phyloP scores from a whole-genome alignment of 495 filamentous ascomycete genomes.

The Neurospora hispaniola region DNA sequence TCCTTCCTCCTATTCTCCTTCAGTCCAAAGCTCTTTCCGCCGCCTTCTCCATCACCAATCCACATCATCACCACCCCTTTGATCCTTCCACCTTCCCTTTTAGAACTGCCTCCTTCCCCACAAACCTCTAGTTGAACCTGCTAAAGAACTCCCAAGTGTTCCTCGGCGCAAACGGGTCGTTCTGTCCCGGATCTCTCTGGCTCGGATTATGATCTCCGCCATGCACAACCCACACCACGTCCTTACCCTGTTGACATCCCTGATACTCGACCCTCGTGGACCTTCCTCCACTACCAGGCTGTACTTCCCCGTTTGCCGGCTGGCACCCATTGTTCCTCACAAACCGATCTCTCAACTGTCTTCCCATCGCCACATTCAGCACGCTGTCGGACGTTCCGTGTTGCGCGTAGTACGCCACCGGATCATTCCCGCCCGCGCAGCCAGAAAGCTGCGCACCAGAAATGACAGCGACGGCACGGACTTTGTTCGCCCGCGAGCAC shows the following conservation, averaged over 20 bases:
- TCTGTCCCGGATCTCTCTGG: conserved; percentile 14
- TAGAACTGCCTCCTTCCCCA: background rate
- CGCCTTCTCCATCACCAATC: background rate
- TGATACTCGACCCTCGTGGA: conserved; percentile 23
- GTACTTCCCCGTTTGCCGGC: conserved; percentile 4
- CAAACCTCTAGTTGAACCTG: conserved; percentile 7
- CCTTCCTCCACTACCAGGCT: conserved; percentile 9
- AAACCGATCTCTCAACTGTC: conserved; percentile 27
- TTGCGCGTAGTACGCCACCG: conserved; percentile 35
- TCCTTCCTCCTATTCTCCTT: background rate
- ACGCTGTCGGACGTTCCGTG: conserved; percentile 32
- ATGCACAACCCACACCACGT: conserved; percentile 21
- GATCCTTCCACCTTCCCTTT: background rate
- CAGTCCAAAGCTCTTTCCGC: background rate
- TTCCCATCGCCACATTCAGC: conserved; percentile 25
- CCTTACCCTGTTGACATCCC: conserved; percentile 21
- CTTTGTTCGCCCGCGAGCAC: conserved; percentile 28
- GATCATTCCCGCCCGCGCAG: conserved; percentile 30
- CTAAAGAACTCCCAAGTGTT: conserved; percentile 27
- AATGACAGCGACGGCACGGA: conserved; percentile 35
- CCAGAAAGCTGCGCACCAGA: conserved; percentile 26
- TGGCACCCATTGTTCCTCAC: conserved; percentile 32
- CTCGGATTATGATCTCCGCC: conserved; percentile 20
- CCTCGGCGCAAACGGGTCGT: conserved; percentile 16
- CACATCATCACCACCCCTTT: background rate